A percentile compares a stretch with the other conserved stretches of the same genome.
phyloP scores from a whole-genome alignment of 2,329 filamentous ascomycete species.

The Aspergillus sp. region DNA sequence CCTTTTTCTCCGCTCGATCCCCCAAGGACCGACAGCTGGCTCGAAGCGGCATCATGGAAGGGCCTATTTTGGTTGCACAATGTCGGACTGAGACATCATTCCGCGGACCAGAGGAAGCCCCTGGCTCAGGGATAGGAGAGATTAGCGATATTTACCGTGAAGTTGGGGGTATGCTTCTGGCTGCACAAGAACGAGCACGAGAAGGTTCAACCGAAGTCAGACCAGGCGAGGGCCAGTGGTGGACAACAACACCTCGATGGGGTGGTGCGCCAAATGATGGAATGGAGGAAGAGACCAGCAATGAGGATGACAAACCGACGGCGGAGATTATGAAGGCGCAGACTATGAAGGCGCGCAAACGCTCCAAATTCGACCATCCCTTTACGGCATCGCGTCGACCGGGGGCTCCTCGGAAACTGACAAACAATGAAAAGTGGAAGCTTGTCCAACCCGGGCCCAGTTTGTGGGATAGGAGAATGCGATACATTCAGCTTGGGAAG shows the following conservation, averaged over 20 bases:
- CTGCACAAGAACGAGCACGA: constrained; percentile 57
- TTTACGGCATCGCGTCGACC: constrained; percentile 27
- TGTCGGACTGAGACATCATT: constrained; percentile 53
- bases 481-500: constrained; percentile 55
- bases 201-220: constrained; percentile 47
- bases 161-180: constrained; percentile 51
- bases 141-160: constrained; percentile 55
- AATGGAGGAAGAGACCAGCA: constrained; percentile 28
- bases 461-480: constrained; percentile 53
- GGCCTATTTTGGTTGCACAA: constrained; percentile 53
- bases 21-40: constrained; percentile 50
- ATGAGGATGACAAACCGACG: constrained; percentile 20
- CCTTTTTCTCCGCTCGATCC: constrained; percentile 49
- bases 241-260: constrained; percentile 53
- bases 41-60: constrained; percentile 52
- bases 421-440: constrained; percentile 50
- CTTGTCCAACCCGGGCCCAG: constrained; percentile 45
- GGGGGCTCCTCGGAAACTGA: constrained; percentile 36
- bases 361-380: constrained; percentile 31
- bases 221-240: constrained; percentile 57
- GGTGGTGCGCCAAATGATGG: constrained; percentile 44
- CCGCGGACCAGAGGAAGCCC: constrained; percentile 26
- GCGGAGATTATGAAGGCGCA: constrained; percentile 18
- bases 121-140: constrained; percentile 30
- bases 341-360: constrained; percentile 32